phyloP scores from a whole-genome alignment of 345 rosid genomes.

The Carallia brachiata region DNA sequence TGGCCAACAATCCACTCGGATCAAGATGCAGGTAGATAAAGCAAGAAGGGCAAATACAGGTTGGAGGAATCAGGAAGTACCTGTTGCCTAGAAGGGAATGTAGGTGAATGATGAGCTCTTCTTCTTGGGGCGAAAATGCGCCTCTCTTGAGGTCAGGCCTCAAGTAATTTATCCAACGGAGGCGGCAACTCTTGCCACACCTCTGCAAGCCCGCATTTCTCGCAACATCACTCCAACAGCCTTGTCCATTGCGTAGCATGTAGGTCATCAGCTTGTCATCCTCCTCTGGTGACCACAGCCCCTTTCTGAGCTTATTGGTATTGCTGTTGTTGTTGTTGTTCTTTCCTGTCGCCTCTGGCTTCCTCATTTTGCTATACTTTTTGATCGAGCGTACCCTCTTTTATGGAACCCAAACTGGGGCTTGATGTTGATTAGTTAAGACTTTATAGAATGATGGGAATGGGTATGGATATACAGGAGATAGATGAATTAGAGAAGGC shows the following conservation, averaged over 20 bases:
- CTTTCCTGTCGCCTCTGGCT: slow-evolving; percentile 47
- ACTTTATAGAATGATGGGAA: slow-evolving; percentile 30
- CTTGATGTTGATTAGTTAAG: slow-evolving; percentile 43
- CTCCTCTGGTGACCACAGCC: slow-evolving; percentile 99
- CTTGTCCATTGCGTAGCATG: slow-evolving; percentile 89
- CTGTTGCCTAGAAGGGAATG: slow-evolving; percentile 97
- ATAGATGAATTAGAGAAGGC: neutral
- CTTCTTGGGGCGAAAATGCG: slow-evolving; percentile 91
- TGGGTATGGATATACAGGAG: slow-evolving; percentile 2
- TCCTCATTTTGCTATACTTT: slow-evolving; percentile 53
- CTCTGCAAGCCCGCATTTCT: slow-evolving; percentile 91
- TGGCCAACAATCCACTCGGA: neutral
- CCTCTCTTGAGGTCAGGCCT: slow-evolving; percentile 99
- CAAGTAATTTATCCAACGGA: slow-evolving; percentile 95
- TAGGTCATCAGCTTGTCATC: slow-evolving; percentile 90
- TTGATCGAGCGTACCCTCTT: slow-evolving; percentile 3
- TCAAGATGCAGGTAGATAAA: neutral
- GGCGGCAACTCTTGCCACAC: slow-evolving; percentile 98
- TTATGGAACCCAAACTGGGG: slow-evolving; percentile 30
- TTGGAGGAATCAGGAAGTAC: slow-evolving; percentile 26
- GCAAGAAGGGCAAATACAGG: neutral
- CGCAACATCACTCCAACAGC: slow-evolving; percentile 98
- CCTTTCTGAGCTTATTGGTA: slow-evolving; percentile 67
- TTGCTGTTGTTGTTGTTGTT: neutral
- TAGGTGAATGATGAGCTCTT: slow-evolving; percentile 79